phyloP scores from a whole-genome alignment of 129 eudicot species.

The Flaveria bidentis region DNA sequence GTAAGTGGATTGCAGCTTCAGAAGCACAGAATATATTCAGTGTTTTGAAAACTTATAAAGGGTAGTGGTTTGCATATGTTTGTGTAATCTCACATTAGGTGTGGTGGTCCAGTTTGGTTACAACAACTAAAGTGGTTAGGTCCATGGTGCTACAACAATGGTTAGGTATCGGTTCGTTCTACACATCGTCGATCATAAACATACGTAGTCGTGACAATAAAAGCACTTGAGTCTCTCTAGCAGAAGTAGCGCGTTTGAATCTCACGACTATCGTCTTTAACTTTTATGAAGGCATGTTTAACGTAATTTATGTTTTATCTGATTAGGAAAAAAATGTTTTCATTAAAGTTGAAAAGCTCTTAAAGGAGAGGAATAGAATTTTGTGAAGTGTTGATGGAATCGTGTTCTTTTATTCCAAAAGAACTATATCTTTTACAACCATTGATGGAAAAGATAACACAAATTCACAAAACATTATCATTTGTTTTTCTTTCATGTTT shows the following conservation, averaged over 20 bases:
- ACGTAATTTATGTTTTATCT: too few relatives aligned
- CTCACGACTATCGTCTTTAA: too few relatives aligned
- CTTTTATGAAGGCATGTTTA: too few relatives aligned
- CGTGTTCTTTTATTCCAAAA: conserved; percentile 19
- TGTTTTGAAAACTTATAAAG: conserved; percentile 34
- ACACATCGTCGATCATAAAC: not conserved
- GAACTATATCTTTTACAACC: not conserved
- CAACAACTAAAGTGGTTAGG: conserved; percentile 25
- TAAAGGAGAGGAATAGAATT: not conserved
- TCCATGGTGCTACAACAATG: not conserved
- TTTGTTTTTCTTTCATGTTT: too few relatives aligned
- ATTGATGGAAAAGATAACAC: conserved; percentile 5
- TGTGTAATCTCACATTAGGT: conserved; percentile 1
- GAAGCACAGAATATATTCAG: conserved; percentile 47
- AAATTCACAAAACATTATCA: not conserved
- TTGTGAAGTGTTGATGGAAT: not conserved
- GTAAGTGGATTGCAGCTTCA: conserved; percentile 50
- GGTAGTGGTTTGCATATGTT: not conserved
- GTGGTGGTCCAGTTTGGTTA: conserved; percentile 25
- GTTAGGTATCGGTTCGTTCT: not conserved
- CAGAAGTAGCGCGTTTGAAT: too few relatives aligned
- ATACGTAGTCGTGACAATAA: not conserved
- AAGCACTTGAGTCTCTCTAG: not conserved
- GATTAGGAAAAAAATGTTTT: too few relatives aligned
- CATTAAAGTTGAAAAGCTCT: conserved; percentile 10